Conservation (phyloP, 176 grass and related monocot species). For the Oryza australiensis region DNA sequence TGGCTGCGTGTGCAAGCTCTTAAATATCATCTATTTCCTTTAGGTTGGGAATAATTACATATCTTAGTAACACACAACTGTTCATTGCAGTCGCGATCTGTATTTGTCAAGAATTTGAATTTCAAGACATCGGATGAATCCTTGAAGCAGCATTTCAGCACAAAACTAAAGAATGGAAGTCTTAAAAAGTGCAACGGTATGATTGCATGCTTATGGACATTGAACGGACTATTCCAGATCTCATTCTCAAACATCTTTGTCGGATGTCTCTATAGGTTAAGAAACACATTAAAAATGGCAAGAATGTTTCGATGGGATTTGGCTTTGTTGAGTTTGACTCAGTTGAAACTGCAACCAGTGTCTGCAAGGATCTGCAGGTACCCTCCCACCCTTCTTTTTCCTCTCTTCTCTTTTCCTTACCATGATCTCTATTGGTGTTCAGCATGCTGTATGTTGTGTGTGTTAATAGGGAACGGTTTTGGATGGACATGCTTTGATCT, state of each 20-base stretch:
- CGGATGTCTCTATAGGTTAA: conserved; percentile 55
- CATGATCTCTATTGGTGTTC: conserved; percentile 7
- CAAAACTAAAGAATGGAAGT: conserved; percentile 66
- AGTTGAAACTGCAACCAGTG: conserved; percentile 74
- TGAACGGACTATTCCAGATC: background rate
- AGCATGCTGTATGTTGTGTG: background rate
- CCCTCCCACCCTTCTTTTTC: background rate
- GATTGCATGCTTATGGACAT: conserved; percentile 25
- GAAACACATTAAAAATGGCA: conserved; percentile 87
- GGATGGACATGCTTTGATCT: conserved; percentile 92
- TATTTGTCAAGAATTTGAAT: conserved; percentile 98
- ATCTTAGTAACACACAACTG: conserved; percentile 24
- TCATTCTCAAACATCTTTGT: conserved; percentile 32
- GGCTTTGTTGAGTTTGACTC: conserved; percentile 97
- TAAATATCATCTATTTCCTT: conserved; percentile 19
- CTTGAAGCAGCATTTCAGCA: conserved; percentile 76
- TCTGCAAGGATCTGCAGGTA: conserved; percentile 96
- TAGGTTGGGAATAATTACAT: conserved; percentile 16
- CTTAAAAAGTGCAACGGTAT: conserved; percentile 92
- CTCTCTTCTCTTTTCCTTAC: background rate
- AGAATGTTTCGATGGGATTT: conserved; percentile 95
- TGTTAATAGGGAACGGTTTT: conserved; percentile 76
- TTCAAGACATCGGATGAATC: conserved; percentile 88
- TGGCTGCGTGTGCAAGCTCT: background rate
- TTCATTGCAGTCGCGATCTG: conserved; percentile 79